These are phyloP conservation scores for Cryptosporidium tyzzeri DNA, from an alignment of 169 alveolate species.

Conservation along the genomic window DNA sequence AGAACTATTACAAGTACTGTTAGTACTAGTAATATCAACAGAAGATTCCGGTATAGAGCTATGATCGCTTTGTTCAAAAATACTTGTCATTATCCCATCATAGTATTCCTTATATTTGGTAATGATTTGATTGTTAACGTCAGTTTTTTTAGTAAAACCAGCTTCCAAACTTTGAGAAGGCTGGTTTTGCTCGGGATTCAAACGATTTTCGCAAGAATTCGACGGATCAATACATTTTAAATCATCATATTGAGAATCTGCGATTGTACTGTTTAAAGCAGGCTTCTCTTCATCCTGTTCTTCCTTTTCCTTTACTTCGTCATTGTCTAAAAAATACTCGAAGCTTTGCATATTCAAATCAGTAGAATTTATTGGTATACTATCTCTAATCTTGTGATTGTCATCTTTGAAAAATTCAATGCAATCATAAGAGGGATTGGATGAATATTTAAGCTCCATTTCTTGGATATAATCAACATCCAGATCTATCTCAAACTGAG, in stretches of 20 bases:
- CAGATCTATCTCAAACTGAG: slow-evolving; percentile 53
- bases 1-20: neutral
- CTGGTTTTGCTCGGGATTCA: too few species aligned
- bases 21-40: neutral
- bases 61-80: slow-evolving; percentile 3
- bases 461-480: slow-evolving; percentile 57
- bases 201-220: neutral
- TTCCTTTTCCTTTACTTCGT: slow-evolving; percentile 37
- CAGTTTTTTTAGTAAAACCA: neutral
- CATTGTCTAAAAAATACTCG: slow-evolving; percentile 16
- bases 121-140: neutral
- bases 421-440: neutral
- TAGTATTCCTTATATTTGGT: slow-evolving; percentile 8
- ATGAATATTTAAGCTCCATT: slow-evolving; percentile 14
- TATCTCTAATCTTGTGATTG: neutral
- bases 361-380: neutral
- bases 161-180: neutral
- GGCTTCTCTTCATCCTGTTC: slow-evolving; percentile 42
- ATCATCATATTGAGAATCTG: neutral
- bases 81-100: neutral
- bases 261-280: neutral
- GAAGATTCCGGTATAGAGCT: neutral
- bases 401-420: neutral
- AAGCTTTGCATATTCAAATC: slow-evolving; percentile 16
- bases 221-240: neutral